These are phyloP conservation scores for Westerdykella sp. DNA, from an alignment of 2,329 filamentous ascomycete genomes.

Conservation along the genomic window DNA sequence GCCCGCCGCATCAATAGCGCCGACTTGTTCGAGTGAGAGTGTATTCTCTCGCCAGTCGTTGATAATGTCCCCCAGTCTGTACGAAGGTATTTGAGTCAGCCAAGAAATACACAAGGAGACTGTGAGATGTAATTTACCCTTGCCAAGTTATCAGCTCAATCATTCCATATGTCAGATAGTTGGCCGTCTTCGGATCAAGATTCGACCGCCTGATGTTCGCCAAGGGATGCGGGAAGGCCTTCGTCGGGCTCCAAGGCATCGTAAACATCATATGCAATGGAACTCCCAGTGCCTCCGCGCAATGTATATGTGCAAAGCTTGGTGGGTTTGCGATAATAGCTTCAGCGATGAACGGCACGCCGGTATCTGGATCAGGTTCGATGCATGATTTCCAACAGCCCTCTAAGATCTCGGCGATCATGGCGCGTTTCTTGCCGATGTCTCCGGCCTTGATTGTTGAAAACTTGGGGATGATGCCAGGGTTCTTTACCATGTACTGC, in stretches of 20 bases:
- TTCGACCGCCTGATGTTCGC: constrained; percentile 41
- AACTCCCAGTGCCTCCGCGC: constrained; percentile 55
- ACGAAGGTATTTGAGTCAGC: neutral
- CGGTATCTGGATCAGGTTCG: constrained; percentile 28
- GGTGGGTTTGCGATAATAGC: constrained; percentile 54
- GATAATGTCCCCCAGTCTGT: constrained; percentile 41
- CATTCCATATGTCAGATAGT: constrained; percentile 44
- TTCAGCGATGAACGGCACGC: constrained; percentile 59
- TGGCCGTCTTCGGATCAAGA: constrained; percentile 33
- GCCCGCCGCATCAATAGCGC: constrained; percentile 10
- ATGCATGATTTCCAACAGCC: constrained; percentile 34
- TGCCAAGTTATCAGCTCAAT: constrained; percentile 49
- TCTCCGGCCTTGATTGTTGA: constrained; percentile 26
- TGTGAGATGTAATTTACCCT: constrained; percentile 27
- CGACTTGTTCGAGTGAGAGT: constrained; percentile 35
- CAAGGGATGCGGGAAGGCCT: constrained; percentile 45
- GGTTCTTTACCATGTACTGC: constrained; percentile 46
- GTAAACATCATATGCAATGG: constrained; percentile 22
- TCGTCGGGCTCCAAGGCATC: constrained; percentile 47
- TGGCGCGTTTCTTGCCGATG: constrained; percentile 29
- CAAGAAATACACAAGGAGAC: constrained; percentile 8
- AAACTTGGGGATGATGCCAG: constrained; percentile 33
- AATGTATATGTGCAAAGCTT: constrained; percentile 66
- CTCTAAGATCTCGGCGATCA: constrained; percentile 26
- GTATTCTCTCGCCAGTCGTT: constrained; percentile 38